Evolutionary conservation across 139 green algal species (phyloP), one percentile per base, ranked within the genome.

Genomic region (Nannochloris sp.): DNA sequence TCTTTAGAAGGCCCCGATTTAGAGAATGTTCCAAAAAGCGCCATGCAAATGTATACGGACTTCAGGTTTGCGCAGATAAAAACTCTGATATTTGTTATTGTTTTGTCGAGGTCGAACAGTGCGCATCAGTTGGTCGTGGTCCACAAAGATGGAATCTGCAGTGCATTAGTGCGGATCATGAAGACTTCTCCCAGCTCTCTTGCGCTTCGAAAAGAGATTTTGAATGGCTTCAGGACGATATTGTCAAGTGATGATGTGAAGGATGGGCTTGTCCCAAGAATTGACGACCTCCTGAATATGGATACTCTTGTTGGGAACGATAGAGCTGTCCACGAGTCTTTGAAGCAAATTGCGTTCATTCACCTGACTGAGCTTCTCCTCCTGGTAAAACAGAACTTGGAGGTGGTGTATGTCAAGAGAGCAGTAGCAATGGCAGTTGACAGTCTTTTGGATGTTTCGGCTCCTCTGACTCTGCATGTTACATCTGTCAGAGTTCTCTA

Each of bases 401-500:
- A 33, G 2, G 60, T 78, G n/a, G 33, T 60, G 26, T 84, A 95
- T 74, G 71, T 96, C 26, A 51, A 20, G 10, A 57, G 56, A 26
- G 73, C 82, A 16, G 70, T 95, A 16, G 78, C 85, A 56, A 65
- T 92, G 49, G 90, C 91, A 49, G 75, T 69, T 17, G 66, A 79
- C 28, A 87, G 86, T 62, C 56, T 89, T 23, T 77, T 88, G 28
- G 85, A 94, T 59, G 44, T 50, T 33, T 76, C 62, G 4, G 72
- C 87, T 30, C 75, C 83, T 13, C 63, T 79, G 26, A 59, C 30
- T 3, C 78, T 88, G 48, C 86, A 95, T 61, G 79, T 67, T 44
- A 96, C 89, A 1, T 90, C 83, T 40, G 75, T 93, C 55, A 77
- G 89, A 20, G 78, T 95, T 70, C 82, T 93, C 66, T 86, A 92